Evolutionary conservation across 805 yeast species (phyloP).

Genomic region (Clavispora phyllophila): DNA sequence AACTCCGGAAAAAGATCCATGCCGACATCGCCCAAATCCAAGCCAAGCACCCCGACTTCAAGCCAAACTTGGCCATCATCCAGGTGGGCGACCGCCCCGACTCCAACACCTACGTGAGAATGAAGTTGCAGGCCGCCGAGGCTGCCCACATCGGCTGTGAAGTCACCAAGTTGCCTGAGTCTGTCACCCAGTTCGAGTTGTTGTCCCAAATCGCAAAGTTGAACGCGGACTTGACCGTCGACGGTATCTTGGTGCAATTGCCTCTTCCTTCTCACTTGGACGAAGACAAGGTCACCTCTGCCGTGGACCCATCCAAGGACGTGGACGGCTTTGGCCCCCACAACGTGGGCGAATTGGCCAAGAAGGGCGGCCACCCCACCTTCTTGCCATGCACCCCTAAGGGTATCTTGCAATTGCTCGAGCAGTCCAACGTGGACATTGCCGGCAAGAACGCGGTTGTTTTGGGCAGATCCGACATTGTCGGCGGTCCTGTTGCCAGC

Average conservation of each 20-base stretch:
- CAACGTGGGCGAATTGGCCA: constrained; percentile 73
- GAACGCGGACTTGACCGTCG: constrained; percentile 56
- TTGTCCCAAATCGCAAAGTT: constrained; percentile 49
- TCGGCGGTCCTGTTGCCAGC: constrained; percentile 75
- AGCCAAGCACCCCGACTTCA: constrained; percentile 46
- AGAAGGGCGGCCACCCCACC: constrained; percentile 64
- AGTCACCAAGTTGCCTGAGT: constrained; percentile 54
- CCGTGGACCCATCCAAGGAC: constrained; percentile 64
- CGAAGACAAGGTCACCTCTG: constrained; percentile 61
- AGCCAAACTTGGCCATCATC: constrained; percentile 62
- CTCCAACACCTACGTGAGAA: constrained; percentile 74
- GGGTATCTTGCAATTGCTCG: constrained; percentile 65
- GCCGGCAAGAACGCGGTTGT: constrained; percentile 76
- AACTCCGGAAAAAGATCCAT: constrained; percentile 34
- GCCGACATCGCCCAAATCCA: constrained; percentile 39
- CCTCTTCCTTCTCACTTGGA: constrained; percentile 71
- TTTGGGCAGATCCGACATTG: constrained; percentile 80
- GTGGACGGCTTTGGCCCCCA: constrained; percentile 80
- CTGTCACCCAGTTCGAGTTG: constrained; percentile 51
- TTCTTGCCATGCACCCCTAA: constrained; percentile 83
- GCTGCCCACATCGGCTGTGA: constrained; percentile 64
- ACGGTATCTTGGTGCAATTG: constrained; percentile 71
- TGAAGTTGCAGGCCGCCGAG: constrained; percentile 73
- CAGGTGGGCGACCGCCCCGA: constrained; percentile 79
- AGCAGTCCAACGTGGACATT: constrained; percentile 50